Conservation (phyloP, 2,329 filamentous ascomycete species). For the Pezicula carpinea region DNA sequence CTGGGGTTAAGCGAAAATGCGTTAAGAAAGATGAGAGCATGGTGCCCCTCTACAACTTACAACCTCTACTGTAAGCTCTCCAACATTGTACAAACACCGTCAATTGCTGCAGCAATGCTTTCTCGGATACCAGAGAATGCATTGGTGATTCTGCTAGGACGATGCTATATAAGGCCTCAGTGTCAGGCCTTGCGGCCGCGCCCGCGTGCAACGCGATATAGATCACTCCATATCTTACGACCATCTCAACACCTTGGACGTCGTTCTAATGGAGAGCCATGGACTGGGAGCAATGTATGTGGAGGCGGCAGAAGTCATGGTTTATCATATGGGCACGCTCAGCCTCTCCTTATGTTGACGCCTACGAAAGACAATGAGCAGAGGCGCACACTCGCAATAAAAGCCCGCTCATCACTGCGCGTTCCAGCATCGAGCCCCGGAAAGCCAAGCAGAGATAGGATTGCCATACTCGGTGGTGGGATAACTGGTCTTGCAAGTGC, state of each 20-base stretch:
- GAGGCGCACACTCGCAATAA: not conserved
- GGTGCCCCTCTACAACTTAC: no score
- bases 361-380: not conserved
- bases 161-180: slow-evolving; percentile 18
- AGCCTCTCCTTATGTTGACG: no score
- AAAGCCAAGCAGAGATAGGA: slow-evolving; percentile 11
- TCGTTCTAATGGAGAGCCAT: not conserved
- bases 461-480: slow-evolving; percentile 75
- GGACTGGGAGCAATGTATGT: not conserved
- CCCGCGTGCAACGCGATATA: not conserved
- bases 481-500: slow-evolving; percentile 78
- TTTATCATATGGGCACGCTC: no score
- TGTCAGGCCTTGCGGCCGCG: slow-evolving; percentile 10
- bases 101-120: slow-evolving; percentile 19
- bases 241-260: not conserved
- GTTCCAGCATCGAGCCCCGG: not conserved
- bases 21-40: slow-evolving; percentile 3
- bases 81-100: slow-evolving; percentile 2
- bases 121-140: slow-evolving; percentile 19
- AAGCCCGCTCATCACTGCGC: not conserved
- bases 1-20: slow-evolving; percentile 8
- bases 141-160: slow-evolving; percentile 21
- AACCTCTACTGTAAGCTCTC: not conserved
- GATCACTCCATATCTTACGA: slow-evolving; percentile 1
- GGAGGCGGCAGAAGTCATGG: no score